Base-by-base conservation (phyloP, 2,329 filamentous ascomycete species). In the Calonectria hawksworthii region DNA sequence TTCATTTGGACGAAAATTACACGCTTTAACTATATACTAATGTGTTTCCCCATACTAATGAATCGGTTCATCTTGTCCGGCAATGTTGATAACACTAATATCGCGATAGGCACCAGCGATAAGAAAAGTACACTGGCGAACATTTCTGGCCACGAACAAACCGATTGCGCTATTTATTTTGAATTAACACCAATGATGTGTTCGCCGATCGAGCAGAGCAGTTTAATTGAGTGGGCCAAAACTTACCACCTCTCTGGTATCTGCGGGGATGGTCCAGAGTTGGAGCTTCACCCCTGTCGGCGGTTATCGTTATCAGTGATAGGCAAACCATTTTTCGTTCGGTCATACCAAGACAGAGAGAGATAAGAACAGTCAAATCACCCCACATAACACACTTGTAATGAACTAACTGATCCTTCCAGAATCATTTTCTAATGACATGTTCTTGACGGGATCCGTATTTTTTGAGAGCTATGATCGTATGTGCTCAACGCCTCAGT, bases 221-320 rank as follows among this genome's bases (percentile, higher is more conserved):
- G 28, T 54, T 54, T 7, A 21, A 32, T 16, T 8, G 32, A 32
- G 52, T 59, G 30, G 52, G 30, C 30, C 52, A 59, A 32, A 59
- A 59, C 52, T 36, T 36, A 59, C 52, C 52, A 59, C 30, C n/a
- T 59, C 52, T 59, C 9, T 59, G 52, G 52, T 59, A 59, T 59
- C 52, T 23, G 52, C 52, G 52, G 52, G 52, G 52, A 18, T n/a
- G 30, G 5, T 56, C 30, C 13, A 59, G 14, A 59, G 21, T 26
- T 32, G 14, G 7, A 6, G 9, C 2, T 23, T 34, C 11, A 10
- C 52, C 52, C 52, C 52, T 59, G 52, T 32, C 21, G 8, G 13
- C n/a, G 30, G n/a, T 36, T 41, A 59, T n/a, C 30, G 9, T 30
- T 59, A 34, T 36, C 30, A 36, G 52, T 21, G 52, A 59, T 59